These are phyloP conservation scores for Kazachstania sp. DNA, from an alignment of 1,139 yeast genomes.

Conservation along the genomic window DNA sequence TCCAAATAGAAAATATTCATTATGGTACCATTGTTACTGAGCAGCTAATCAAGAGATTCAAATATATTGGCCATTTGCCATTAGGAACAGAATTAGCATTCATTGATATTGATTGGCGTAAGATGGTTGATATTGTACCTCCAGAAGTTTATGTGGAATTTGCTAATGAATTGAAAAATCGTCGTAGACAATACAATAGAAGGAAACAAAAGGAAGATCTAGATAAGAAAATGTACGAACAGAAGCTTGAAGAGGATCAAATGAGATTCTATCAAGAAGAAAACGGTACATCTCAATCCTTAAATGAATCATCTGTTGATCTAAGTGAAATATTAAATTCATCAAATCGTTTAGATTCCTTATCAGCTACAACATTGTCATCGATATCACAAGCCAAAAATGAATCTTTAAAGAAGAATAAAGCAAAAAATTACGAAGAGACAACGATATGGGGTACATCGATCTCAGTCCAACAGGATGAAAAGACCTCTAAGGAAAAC, in stretches of 20 bases:
- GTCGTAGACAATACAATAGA: constrained; percentile 46
- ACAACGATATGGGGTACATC: constrained; percentile 59
- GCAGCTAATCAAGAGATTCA: constrained; percentile 49
- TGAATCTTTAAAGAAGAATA: not conserved
- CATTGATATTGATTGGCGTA: constrained; percentile 78
- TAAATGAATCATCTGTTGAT: constrained; percentile 3
- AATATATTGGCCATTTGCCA: constrained; percentile 76
- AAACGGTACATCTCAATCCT: constrained; percentile 32
- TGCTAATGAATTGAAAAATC: constrained; percentile 49
- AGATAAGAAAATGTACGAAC: constrained; percentile 50
- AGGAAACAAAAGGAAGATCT: constrained; percentile 61
- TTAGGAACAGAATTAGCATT: constrained; percentile 77
- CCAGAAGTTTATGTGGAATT: constrained; percentile 48
- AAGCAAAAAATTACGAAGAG: constrained; percentile 15
- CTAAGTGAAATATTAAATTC: constrained; percentile 8
- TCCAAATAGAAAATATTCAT: constrained; percentile 60
- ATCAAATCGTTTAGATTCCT: constrained; percentile 10
- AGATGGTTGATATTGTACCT: constrained; percentile 33
- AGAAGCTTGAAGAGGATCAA: constrained; percentile 51
- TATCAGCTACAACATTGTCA: not conserved
- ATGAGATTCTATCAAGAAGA: constrained; percentile 51
- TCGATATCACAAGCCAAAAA: not conserved
- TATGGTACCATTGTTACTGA: constrained; percentile 50
- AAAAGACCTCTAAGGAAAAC: constrained; percentile 21
- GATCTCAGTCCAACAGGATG: constrained; percentile 35